Base-by-base conservation (phyloP, 768 basidiomycete species). In the Tulasnella sp. region DNA sequence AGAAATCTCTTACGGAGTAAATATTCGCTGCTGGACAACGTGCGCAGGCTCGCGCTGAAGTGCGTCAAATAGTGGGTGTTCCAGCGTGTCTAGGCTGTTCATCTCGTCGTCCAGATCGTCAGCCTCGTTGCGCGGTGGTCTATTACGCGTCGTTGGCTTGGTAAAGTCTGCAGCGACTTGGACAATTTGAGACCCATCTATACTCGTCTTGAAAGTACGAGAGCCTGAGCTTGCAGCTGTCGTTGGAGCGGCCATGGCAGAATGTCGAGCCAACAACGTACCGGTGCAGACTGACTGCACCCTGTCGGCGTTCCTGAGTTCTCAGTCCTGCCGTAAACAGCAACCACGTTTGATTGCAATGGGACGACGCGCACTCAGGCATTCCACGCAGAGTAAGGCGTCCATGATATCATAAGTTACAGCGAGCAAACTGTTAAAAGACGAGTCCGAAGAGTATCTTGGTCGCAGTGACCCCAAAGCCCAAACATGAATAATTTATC, bases 31-130 rank as follows among this genome's bases (percentile, higher is more conserved):
- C n/a, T 57, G 39, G 55, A 26, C 32, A 69, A 35, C 18, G 9
- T 32, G 20, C 37, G 39, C 37, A 29, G 13, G 15, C 16, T 70
- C 67, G 35, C 75, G 35, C 23, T 77, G 55, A 39, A 77, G 35
- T 37, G 75, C 48, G 35, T 77, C 57, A 23, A 77, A 77, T 13
- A 77, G 29, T 15, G 75, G 75, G n/a, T 77, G 57, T 29, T 77
- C 75, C 20, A 77, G 6, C 2, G 61, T 29, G 15, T 77, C 75
- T 9, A 77, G 15, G 3, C 67, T 32, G 32, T 77, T 39, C 32
- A 77, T 16, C 37, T 77, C 75, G 69, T 69, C 75, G 15, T 77
- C 23, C 16, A 77, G 40, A 67, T 40, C 42, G 40, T 77, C 76
- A n/a, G 37, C 69, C 16, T 70, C 39, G 32, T 39, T 67, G 39